Evolutionary conservation across 2,329 filamentous ascomycete species (phyloP).

Genomic region (Aspergillus sojae): DNA sequence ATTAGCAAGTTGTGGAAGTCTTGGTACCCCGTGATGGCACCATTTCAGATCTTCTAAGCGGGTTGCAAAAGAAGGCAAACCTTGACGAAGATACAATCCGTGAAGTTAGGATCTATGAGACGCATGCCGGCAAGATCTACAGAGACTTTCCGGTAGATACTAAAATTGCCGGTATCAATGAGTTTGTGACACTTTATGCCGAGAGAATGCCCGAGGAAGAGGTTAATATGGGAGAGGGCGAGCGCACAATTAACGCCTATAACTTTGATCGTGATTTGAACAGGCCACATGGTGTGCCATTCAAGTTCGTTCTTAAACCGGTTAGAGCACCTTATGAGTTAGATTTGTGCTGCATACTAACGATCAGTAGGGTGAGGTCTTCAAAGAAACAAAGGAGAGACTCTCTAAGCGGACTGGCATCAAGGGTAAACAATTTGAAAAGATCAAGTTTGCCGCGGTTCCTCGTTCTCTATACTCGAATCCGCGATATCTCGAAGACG

Average conservation of each 20-base stretch:
- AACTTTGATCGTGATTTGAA: slow-evolving; percentile 90
- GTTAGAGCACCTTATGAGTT: slow-evolving; percentile 51
- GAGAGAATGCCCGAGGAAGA: slow-evolving; percentile 78
- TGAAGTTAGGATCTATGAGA: slow-evolving; percentile 79
- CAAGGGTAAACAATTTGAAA: slow-evolving; percentile 97
- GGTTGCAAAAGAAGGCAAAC: slow-evolving; percentile 77
- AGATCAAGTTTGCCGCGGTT: slow-evolving; percentile 92
- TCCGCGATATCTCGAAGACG: slow-evolving; percentile 82
- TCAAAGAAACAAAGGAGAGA: slow-evolving; percentile 92
- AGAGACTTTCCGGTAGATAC: slow-evolving; percentile 73
- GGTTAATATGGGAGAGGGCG: slow-evolving; percentile 61
- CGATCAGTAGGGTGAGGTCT: slow-evolving; percentile 69
- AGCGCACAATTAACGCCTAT: slow-evolving; percentile 75
- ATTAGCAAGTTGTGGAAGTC: slow-evolving; percentile 74
- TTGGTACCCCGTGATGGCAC: slow-evolving; percentile 85
- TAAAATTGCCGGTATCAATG: slow-evolving; percentile 78
- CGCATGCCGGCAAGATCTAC: slow-evolving; percentile 79
- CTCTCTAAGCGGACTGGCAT: slow-evolving; percentile 89
- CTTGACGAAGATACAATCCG: slow-evolving; percentile 75
- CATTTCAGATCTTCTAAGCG: slow-evolving; percentile 75
- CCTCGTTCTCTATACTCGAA: slow-evolving; percentile 71
- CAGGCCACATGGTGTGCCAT: slow-evolving; percentile 84
- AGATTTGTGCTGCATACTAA: slow-evolving; percentile 17
- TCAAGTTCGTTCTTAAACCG: slow-evolving; percentile 83
- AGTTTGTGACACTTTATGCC: slow-evolving; percentile 80